Evolutionary conservation across 306 rosid genomes (phyloP), one percentile per base, ranked within the genome.

Genomic region (Dalbergia cochinchinensis): DNA sequence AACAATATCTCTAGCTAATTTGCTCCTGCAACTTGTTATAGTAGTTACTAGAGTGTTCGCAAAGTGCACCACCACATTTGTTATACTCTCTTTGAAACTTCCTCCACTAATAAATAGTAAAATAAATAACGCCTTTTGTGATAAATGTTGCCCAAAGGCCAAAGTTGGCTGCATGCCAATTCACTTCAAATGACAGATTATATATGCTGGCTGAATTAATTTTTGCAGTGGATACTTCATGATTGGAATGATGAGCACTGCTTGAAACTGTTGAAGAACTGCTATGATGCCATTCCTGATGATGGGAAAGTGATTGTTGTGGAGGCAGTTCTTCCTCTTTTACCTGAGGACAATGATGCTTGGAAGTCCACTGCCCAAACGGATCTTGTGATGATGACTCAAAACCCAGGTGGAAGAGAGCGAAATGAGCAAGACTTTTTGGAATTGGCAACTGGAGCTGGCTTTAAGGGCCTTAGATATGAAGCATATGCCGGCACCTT

Each of bases 221-320:
- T 35, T 67, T 10, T 37, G 41, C 41, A 37, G 41, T 37, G 41
- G 41, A 37, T 37, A 37, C 41, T 37, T 37, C 41, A 37, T 37
- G 41, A 37, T 37, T 37, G 41, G 41, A 37, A 7, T 1, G 41
- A 37, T 37, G 41, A 37, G 41, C 41, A 37, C 41, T 37, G 41
- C 41, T 37, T 37, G 41, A 37, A 37, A 37, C 41, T 37, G 57
- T 72, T 83, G 86, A 87, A 87, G 74, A 92, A 87, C 9, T 89
- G 94, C 76, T 84, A 76, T 54, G 44, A 16, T 4, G 88, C 90
- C 1, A 76, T 82, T 22, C 89, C 91, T 7, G 69, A 85, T 4
- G 77, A 84, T 16, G 97, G 94, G n/a, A 90, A 81, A 69, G 86
- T 89, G 15, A 85, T 90, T 11, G 77, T 86, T 42, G 33, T 85